Evolutionary conservation across 192 early-diverging fungal genomes (phyloP), one percentile per base, ranked within the genome.

Genomic region (Umbelopsis vinacea): DNA sequence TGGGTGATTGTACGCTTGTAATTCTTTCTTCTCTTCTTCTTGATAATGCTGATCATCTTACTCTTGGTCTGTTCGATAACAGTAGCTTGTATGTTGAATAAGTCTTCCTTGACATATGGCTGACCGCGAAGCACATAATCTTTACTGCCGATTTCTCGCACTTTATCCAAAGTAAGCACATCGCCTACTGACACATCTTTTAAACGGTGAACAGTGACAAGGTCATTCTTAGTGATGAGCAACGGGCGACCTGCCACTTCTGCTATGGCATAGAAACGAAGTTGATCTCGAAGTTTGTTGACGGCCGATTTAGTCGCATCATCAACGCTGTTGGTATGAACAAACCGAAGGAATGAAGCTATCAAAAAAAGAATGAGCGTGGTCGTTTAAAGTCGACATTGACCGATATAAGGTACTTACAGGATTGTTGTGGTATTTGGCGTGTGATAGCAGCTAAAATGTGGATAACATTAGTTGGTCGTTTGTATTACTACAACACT

Each of bases 51-150:
- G 40, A 92, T 82, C 46, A 87, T 83, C 71, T 91, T 88, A 66
- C 92, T 89, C 76, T 89, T 89, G 14, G 95, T 85, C 63, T 99
- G 95, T 79, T 99, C 96, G 48, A 96, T 88, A 0, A 96, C 94
- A 0, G 91, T 92, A 17, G 95, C 95, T 76, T 93, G 87, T 71
- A 99, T 90, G 53, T 76, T 84, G 70, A 87, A 92, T 47, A 90
- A 89, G 14, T 83, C 78, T 9, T 92, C 87, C 10, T 89, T 81
- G 26, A 99, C 87, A 71, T 90, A 93, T 15, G 97, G 97, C 72
- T 92, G 78, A 2, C 97, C 97, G 76, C 91, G 81, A 67, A 99
- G 83, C 0, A 94, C 89, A 71, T 89, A 96, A 72, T 96, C 92
- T 43, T 87, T 88, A 29, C 88, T 89, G 17, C 93, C 93, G 26